Conservation (phyloP, 306 rosid genomes). For the Trifolium pratense region DNA sequence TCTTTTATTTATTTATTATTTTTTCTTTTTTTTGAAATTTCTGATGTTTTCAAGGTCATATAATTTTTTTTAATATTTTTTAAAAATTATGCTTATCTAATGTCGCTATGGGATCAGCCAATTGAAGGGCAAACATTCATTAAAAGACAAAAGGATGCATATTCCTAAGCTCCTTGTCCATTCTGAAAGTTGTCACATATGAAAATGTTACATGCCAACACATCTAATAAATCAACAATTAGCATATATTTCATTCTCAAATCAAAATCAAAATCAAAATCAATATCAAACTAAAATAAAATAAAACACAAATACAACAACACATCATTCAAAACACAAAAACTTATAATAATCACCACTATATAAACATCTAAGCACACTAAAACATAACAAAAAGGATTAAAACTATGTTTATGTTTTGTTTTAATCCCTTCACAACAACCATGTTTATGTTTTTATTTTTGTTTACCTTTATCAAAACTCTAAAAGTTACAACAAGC, state of each 20-base stretch:
- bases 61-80: too few species aligned
- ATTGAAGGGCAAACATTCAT: too few species aligned
- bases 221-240: conserved; percentile 31
- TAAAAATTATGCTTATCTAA: too few species aligned
- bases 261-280: neutral
- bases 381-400: neutral
- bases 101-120: too few species aligned
- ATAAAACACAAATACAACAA: conserved; percentile 13
- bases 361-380: conserved; percentile 27
- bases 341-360: conserved; percentile 13
- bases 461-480: conserved; percentile 34
- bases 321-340: conserved; percentile 38
- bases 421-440: neutral
- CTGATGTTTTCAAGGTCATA: too few species aligned
- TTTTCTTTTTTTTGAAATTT: too few species aligned
- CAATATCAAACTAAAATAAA: neutral
- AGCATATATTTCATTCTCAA: conserved; percentile 34
- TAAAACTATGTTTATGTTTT: neutral
- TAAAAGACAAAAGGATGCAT: conserved; percentile 3
- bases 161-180: conserved; percentile 26
- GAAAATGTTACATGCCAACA: neutral
- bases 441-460: conserved; percentile 42
- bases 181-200: conserved; percentile 7
- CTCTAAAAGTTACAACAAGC: conserved; percentile 32
- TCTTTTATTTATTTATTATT: too few species aligned